Evolutionary conservation across 306 rosid species (phyloP).

Genomic region (Sesbania bispinosa): DNA sequence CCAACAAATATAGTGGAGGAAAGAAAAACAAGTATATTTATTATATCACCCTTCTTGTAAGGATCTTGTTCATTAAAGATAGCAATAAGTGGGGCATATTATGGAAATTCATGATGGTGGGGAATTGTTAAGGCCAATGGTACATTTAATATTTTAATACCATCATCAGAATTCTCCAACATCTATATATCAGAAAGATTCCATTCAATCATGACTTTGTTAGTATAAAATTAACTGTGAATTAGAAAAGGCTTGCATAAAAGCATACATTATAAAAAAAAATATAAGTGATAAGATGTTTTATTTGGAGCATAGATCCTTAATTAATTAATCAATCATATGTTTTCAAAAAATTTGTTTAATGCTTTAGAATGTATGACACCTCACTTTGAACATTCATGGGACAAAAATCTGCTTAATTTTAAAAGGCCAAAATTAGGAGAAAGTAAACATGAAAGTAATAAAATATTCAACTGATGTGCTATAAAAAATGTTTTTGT

Average conservation of each 20-base stretch:
- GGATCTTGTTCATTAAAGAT: slow-evolving; percentile 30
- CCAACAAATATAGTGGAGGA: slow-evolving; percentile 14
- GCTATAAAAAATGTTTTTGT: too few relatives aligned
- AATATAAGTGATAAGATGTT: slow-evolving; percentile 17
- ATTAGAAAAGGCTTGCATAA: slow-evolving; percentile 25
- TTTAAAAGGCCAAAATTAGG: slow-evolving; percentile 38
- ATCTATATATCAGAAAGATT: slow-evolving; percentile 40
- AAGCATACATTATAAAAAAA: slow-evolving; percentile 25
- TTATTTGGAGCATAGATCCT: slow-evolving; percentile 38
- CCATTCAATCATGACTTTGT: slow-evolving; percentile 40
- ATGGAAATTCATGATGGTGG: slow-evolving; percentile 28
- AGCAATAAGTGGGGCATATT: slow-evolving; percentile 32
- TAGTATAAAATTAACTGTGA: slow-evolving; percentile 3
- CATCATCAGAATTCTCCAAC: slow-evolving; percentile 22
- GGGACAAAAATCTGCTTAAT: slow-evolving; percentile 45
- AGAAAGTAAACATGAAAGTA: slow-evolving; percentile 28
- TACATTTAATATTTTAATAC: slow-evolving; percentile 14
- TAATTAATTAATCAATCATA: slow-evolving; percentile 30
- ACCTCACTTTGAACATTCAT: too few relatives aligned
- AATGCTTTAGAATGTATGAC: slow-evolving; percentile 25
- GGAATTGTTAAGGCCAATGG: slow-evolving; percentile 7
- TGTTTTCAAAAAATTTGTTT: background rate
- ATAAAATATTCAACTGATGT: too few relatives aligned
- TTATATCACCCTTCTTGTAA: slow-evolving; percentile 20
- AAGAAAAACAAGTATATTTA: slow-evolving; percentile 23